Evolutionary conservation across 495 filamentous ascomycete genomes (phyloP).

Genomic region (Parathielavia appendiculata): DNA sequence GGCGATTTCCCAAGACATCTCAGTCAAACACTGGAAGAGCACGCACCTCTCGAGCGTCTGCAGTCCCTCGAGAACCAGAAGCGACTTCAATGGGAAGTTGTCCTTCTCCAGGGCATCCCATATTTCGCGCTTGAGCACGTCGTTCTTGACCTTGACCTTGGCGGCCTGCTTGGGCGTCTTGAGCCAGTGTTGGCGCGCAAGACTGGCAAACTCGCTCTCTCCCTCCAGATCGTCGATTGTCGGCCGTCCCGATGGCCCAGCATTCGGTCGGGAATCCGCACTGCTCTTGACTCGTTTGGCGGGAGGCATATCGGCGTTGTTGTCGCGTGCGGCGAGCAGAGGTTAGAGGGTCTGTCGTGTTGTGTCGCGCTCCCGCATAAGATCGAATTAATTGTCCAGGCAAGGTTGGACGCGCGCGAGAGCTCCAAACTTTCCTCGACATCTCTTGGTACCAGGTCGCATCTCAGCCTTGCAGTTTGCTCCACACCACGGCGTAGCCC

Average conservation of each 20-base stretch:
- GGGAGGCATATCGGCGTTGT: conserved; percentile 39
- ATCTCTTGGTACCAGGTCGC: background rate
- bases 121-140: conserved; percentile 80
- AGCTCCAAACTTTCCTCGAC: conserved; percentile 11
- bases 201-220: conserved; percentile 72
- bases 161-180: conserved; percentile 49
- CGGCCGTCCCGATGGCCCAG: conserved; percentile 32
- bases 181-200: conserved; percentile 84
- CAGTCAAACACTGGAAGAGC: background rate
- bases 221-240: conserved; percentile 55
- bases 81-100: conserved; percentile 65
- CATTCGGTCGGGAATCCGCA: conserved; percentile 35
- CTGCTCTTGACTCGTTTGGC: conserved; percentile 47
- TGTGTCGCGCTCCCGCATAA: conserved; percentile 21
- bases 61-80: conserved; percentile 81
- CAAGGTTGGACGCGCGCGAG: background rate
- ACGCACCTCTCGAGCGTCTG: conserved; percentile 81
- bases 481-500: background rate
- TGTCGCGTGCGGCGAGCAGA: conserved; percentile 16
- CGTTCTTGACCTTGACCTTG: conserved; percentile 73
- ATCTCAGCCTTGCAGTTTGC: conserved; percentile 11
- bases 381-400: background rate
- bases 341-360: background rate
- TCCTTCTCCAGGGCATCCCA: conserved; percentile 86
- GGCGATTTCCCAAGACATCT: background rate